Base-by-base conservation (phyloP, 257 asterid genomes). In the Gynochthodes officinalis region DNA sequence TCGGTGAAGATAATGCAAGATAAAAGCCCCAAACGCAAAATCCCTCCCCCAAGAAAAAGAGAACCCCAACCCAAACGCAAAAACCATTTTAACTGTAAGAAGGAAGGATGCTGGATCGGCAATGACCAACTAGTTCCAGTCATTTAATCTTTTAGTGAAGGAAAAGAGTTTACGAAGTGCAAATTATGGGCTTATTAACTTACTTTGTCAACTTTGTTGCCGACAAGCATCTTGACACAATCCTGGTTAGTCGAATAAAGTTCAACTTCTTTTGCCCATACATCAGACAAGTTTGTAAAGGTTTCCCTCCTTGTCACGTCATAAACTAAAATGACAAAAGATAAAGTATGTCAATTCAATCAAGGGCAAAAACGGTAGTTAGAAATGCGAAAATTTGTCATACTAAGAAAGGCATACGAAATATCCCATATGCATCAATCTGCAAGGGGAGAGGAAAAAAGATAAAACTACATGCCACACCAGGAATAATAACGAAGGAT, bases 281-380 rank as follows among this genome's bases (percentile, higher is more conserved):
- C 89, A 73, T 88, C 98, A 77, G 91, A 85, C 77, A 92, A 81
- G 83, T 88, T 87, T 68, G 90, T 84, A 72, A 90, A 92, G 62
- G 94, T 85, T 43, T 92, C 94, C 84, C 96, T 89, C 82, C 98
- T 87, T 33, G 98, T 89, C 61, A 92, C 98, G 71, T 92, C 98
- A 78, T 92, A 92, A 66, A 92, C 98, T 92, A 70, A 75, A 61
- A 64, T 28, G 21, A 74, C 23, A 65, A 53, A 58, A 67, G 4
- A 32, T 48, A 49, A 59, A 59, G 42, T 75, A 57, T 64, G 54
- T 73, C n/a, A 66, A 59, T 73, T 54, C 64, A 53, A 58, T 46
- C 28, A 15, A 49, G 33, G 72, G 0, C 10, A 7, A 18, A 21
- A 14, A 33, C 0, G 18, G 25, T 15, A 69, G 10, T 52, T 50